Base-by-base conservation (phyloP, 768 basidiomycete genomes). In the Pulveroboletus ravenelii region DNA sequence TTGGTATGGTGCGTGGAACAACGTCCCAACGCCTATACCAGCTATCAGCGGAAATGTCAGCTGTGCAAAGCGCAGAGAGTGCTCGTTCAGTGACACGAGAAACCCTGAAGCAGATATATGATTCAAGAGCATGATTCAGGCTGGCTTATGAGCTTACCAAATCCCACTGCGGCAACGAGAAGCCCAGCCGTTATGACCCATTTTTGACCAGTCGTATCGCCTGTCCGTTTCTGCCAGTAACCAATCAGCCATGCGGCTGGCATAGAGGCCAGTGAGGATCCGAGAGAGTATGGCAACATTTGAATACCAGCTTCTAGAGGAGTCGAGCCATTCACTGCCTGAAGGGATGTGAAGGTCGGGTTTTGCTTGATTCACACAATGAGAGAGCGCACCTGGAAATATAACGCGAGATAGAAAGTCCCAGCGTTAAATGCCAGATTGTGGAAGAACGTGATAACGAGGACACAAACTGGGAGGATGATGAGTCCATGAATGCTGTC, bases 1-100 rank as follows among this genome's bases (percentile, higher is more conserved):
- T 62, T 89, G 87, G 61, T 89, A 90, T 8, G 90, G 90, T 1
- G 89, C 83, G 62, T 91, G 89, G 68, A 91, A 90, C 25, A 91
- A 71, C 80, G 91, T 84, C 35, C 90, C 89, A 51, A 93, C 63
- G 10, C 89, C 89, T 31, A 88, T 67, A 14, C 90, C 90, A 42
- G 85, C 79, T 51, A 90, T 71, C 35, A 92, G 69, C 7, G 87
- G 84, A 63, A 78, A 85, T n/a, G 74, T 47, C 35, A 70, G 64
- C 64, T 88, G 82, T 34, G 70, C 52, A 14, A 66, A 55, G 30
- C 69, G 61, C 37, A 68, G 61, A 9, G 86, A 75, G 43, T 72
- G 61, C 51, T 81, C 81, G 51, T 83, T 65, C 52, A 93, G 74
- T 32, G 84, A 61, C 53, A 73, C 79, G 62, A 93, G 72, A 50